Evolutionary conservation across 805 yeast genomes (phyloP).

Genomic region (Wilhelminamyces savonicus): DNA sequence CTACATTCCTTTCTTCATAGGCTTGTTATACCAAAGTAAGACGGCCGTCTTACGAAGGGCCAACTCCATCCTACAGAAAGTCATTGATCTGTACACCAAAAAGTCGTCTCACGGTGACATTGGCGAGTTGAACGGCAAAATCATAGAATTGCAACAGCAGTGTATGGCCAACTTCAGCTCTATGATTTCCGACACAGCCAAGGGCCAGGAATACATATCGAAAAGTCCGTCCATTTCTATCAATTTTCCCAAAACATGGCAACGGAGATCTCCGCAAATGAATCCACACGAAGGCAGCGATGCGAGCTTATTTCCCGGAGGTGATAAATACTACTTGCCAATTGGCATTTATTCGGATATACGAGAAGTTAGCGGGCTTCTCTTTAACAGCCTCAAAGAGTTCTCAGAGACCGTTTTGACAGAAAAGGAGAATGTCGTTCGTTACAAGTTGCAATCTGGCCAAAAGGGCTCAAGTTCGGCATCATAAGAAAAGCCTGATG

Average conservation of each 20-base stretch:
- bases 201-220: conserved; percentile 21
- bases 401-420: too few species aligned
- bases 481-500: too few species aligned
- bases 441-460: too few species aligned
- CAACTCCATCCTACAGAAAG: conserved; percentile 18
- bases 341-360: conserved; percentile 30
- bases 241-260: conserved; percentile 27
- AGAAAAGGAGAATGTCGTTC: too few species aligned
- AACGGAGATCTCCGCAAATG: conserved; percentile 10
- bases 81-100: conserved; percentile 15
- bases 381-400: conserved; percentile 24
- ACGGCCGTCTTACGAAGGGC: conserved; percentile 26
- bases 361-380: conserved; percentile 24
- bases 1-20: conserved; percentile 10
- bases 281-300: conserved; percentile 6
- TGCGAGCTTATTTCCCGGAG: conserved; percentile 14
- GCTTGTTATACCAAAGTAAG: conserved; percentile 22
- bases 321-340: conserved; percentile 27
- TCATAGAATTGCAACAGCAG: conserved; percentile 21
- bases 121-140: conserved; percentile 13
- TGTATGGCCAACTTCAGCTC: conserved; percentile 17
- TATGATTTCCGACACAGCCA: conserved; percentile 17
- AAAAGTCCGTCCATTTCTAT: conserved; percentile 19
- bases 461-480: too few species aligned
- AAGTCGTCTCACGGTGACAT: conserved; percentile 5